Evolutionary conservation across 2,329 filamentous ascomycete genomes (phyloP), one percentile per base, ranked within the genome.

Genomic region (Scedosporium apiospermum): DNA sequence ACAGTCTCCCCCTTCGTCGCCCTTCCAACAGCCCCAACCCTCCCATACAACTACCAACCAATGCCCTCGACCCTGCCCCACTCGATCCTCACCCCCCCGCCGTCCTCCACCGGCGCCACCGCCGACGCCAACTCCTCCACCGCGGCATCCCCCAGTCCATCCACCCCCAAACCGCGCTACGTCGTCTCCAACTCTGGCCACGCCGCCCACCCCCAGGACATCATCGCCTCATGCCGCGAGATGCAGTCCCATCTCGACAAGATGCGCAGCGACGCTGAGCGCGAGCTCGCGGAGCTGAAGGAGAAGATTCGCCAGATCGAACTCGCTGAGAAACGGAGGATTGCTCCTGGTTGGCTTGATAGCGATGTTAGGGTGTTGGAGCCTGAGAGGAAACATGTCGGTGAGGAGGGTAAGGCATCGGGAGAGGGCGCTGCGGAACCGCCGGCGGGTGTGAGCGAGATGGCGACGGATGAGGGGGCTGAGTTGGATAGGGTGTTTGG

Each of bases 1-100:
- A 96, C 92, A 59, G 92, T 98, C 55, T 97, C 93, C 3, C 95
- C 95, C 27, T 97, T 97, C 78, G 86, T 98, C 69, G 89, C 88
- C 64, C 88, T 99, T 38, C 95, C 95, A 10, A 88, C 90, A 34
- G 89, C 93, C 27, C 90, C 93, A 21, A 96, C 93, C 0, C 85
- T 99, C 6, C 93, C 95, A 26, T 98, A 98, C 79, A 96, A 91
- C 68, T 98, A 97, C 82, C 93, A 93, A 72, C 83, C 87, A 10
- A 88, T 98, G 71, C 91, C 93, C 0, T 93, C 91, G 0, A 89
- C 91, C 2, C 84, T 98, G 0, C 93, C 95, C 0, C 78, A 67
- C 69, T 73, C 18, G 71, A 76, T 60, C 60, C 69, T 68, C 63
- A 70, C 65, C 66, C 21, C 60, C 58, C 67, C 42, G 14, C 63